A percentile compares a stretch with the other conserved stretches of the same genome.
These are phyloP conservation scores for Psophocarpus tetragonolobus DNA, from an alignment of 306 rosid species.

Conservation along the genomic window DNA sequence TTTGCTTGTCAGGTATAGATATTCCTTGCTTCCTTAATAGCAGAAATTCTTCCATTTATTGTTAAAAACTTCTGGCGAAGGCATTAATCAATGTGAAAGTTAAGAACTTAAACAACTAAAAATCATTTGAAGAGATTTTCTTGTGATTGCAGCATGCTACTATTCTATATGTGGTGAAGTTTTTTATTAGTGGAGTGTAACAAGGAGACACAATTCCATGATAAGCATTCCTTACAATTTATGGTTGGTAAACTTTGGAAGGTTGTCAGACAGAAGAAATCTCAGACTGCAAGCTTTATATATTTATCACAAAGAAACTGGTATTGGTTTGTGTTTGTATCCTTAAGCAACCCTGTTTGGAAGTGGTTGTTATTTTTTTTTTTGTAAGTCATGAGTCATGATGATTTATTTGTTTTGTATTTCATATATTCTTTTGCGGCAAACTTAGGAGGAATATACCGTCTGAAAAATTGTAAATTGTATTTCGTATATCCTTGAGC, in stretches of 20 bases:
- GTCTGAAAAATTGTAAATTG: not conserved
- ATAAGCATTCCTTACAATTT: not conserved
- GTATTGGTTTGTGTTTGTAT: conserved; percentile 5
- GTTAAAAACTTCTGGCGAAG: not conserved
- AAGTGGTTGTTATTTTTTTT: not conserved
- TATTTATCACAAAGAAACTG: not conserved
- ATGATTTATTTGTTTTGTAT: not conserved
- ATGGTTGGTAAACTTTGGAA: not conserved
- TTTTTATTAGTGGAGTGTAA: not conserved
- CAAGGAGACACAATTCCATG: not conserved
- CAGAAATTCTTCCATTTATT: not conserved
- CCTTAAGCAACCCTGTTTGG: not conserved
- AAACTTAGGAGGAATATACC: not conserved
- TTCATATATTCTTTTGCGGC: not conserved
- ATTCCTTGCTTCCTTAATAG: not conserved
- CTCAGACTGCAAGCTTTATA: not conserved
- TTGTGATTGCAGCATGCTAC: conserved; percentile 2
- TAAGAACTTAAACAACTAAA: not conserved
- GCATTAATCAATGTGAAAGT: not conserved
- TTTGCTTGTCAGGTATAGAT: not conserved
- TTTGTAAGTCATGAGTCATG: not conserved
- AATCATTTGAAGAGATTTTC: not conserved
- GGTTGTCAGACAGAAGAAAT: not conserved
- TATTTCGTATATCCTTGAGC: too few species aligned
- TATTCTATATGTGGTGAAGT: not conserved